Conservation (phyloP, 2,329 filamentous ascomycete species). For the Xylogone sp. region DNA sequence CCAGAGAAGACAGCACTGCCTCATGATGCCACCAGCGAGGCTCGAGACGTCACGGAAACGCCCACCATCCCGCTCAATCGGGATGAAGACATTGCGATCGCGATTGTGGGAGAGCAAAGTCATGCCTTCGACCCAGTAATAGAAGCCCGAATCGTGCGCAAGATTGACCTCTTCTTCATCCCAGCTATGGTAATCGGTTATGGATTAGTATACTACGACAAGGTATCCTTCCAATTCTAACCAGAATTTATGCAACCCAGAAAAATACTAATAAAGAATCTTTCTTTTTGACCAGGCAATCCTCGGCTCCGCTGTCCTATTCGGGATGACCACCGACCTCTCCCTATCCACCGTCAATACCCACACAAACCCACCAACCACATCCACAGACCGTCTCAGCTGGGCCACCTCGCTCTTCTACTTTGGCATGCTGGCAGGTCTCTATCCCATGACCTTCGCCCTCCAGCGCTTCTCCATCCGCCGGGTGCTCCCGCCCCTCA, state of each 20-base stretch:
- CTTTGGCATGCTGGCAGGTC: slow-evolving; percentile 71
- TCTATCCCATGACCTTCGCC: slow-evolving; percentile 70
- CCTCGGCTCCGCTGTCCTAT: slow-evolving; percentile 66
- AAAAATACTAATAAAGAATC: too few relatives aligned
- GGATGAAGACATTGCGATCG: slow-evolving; percentile 21
- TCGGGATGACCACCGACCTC: slow-evolving; percentile 72
- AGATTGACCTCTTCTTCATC: slow-evolving; percentile 65
- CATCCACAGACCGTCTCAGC: slow-evolving; percentile 63
- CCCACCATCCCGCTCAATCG: background rate
- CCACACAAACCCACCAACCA: slow-evolving; percentile 46
- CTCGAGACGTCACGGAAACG: background rate
- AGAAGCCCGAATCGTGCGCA: slow-evolving; percentile 54
- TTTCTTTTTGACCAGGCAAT: slow-evolving; percentile 52
- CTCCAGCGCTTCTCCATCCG: slow-evolving; percentile 65
- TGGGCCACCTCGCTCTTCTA: slow-evolving; percentile 81
- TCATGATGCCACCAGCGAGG: background rate
- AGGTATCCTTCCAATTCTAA: too few relatives aligned
- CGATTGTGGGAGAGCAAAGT: slow-evolving; percentile 22
- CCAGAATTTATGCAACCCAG: too few relatives aligned
- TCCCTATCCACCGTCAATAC: slow-evolving; percentile 50
- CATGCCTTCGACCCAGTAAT: slow-evolving; percentile 43
- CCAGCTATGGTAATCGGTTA: slow-evolving; percentile 64
- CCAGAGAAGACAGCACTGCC: background rate
- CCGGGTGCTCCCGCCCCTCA: slow-evolving; percentile 58
- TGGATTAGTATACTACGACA: slow-evolving; percentile 68